These are phyloP conservation scores for Nakaseomyces sp. DNA, from an alignment of 1,139 yeast species.

Conservation along the genomic window DNA sequence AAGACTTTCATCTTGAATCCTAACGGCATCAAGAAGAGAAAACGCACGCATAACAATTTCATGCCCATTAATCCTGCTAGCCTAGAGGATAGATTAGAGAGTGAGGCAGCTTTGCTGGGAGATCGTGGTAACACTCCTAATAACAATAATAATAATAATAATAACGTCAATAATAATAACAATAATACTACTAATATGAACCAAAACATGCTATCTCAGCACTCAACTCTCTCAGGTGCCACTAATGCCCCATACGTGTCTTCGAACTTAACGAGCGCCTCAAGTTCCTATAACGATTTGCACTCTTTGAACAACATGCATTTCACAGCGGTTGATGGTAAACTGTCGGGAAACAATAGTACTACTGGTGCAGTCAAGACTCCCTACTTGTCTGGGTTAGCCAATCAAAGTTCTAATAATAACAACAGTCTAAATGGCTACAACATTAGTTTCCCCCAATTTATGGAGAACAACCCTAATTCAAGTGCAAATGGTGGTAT, in stretches of 20 bases:
- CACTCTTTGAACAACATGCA: conserved; percentile 6
- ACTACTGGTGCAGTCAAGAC: not conserved
- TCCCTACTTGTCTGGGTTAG: not conserved
- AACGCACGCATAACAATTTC: conserved; percentile 6
- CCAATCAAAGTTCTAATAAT: not conserved
- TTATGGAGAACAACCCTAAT: not conserved
- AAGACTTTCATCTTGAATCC: conserved; percentile 26
- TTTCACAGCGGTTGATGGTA: conserved; percentile 1
- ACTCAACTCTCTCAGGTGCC: not conserved
- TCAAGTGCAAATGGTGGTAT: not conserved
- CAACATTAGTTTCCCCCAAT: not conserved
- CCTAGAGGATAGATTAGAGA: conserved; percentile 5
- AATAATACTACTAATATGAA: not conserved
- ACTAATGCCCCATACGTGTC: not conserved
- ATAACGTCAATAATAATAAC: not conserved
- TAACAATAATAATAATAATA: not conserved
- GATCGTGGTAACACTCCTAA: conserved; percentile 6
- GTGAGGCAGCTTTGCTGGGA: conserved; percentile 6
- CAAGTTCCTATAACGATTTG: conserved; percentile 6
- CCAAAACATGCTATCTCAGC: not conserved
- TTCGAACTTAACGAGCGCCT: conserved; percentile 5
- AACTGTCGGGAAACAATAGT: not conserved
- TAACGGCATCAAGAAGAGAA: conserved; percentile 27
- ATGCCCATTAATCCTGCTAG: not conserved
- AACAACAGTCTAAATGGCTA: not conserved